These are phyloP conservation scores for Prototheca wickerhamii DNA, from an alignment of 163 green algal genomes.

Conservation along the genomic window DNA sequence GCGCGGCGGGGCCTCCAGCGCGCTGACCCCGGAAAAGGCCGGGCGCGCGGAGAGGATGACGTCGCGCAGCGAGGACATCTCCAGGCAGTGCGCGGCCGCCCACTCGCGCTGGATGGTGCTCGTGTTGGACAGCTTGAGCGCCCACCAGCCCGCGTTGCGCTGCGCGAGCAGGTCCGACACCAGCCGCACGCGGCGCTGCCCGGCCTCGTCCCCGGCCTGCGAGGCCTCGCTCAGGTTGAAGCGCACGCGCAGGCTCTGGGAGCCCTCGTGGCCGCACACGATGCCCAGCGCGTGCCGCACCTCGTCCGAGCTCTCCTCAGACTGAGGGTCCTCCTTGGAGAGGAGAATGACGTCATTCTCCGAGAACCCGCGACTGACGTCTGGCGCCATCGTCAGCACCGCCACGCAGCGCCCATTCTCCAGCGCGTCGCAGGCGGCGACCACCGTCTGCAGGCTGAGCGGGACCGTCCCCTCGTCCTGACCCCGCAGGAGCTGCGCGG, in stretches of 20 bases:
- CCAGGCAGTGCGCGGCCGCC: constrained; percentile 62
- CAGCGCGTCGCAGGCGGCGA: constrained; percentile 35
- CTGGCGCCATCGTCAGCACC: constrained; percentile 31
- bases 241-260: constrained; percentile 47
- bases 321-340: constrained; percentile 50
- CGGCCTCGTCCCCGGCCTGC: constrained; percentile 34
- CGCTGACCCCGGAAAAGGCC: neutral
- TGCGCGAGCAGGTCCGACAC: constrained; percentile 20
- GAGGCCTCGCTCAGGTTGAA: constrained; percentile 49
- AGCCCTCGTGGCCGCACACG: constrained; percentile 39
- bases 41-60: constrained; percentile 44
- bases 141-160: constrained; percentile 44
- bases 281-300: constrained; percentile 27
- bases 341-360: constrained; percentile 80
- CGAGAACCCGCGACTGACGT: constrained; percentile 17
- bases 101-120: constrained; percentile 83
- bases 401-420: constrained; percentile 42
- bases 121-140: constrained; percentile 69
- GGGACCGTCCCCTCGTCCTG: constrained; percentile 61
- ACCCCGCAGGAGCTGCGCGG: constrained; percentile 65
- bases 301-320: neutral
- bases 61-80: constrained; percentile 58
- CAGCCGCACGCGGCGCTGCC: constrained; percentile 19
- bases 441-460: constrained; percentile 22
- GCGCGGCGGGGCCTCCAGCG: constrained; percentile 54